Evolutionary conservation across 2,329 filamentous ascomycete genomes (phyloP), one percentile per base, ranked within the genome.

Genomic region (Pyricularia pennisetigena): DNA sequence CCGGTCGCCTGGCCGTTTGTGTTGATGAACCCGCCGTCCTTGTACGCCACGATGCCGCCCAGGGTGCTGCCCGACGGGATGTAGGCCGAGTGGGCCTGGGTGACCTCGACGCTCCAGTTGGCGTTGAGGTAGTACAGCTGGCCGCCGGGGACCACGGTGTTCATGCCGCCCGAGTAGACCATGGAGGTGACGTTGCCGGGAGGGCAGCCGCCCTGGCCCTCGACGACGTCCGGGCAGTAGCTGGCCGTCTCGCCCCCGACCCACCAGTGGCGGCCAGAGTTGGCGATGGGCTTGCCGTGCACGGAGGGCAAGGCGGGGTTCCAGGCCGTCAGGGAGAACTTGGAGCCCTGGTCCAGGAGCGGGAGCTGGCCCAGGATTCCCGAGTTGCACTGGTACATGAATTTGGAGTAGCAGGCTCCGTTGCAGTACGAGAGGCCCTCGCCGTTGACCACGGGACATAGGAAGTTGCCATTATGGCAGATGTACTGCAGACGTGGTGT

Each of bases 351-450:
- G 3, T 69, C 67, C 4, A 73, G 69, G 10, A 70, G 41, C 1
- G 73, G 71, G 12, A 74, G 74, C 61, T 72, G 71, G 1, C 69
- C 28, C 12, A 77, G 68, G 49, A 69, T 73, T 1, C 64, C 64
- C 7, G 26, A 35, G 69, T 72, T 71, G 72, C 75, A 77, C 3
- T 72, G 71, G 73, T 77, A 77, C 73, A 76, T 74, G 72, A 74
- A 77, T 67, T 71, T 74, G 73, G 72, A 75, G 74, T 76, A 78
- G 74, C 77, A 78, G 64, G 76, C 75, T 62, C 75, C 75, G 66
- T 71, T 72, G 73, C 77, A 78, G 71, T 73, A 73, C 16, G 74
- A 74, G 12, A 78, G 74, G 9, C 73, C 71, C 71, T 78, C 77
- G 68, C 76, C 77, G 23, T 75, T 75, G 20, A 71, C 69, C 68